Evolutionary conservation across 768 basidiomycete genomes (phyloP), one percentile per base, ranked within the genome.

Genomic region (Naganishia vishniacii): DNA sequence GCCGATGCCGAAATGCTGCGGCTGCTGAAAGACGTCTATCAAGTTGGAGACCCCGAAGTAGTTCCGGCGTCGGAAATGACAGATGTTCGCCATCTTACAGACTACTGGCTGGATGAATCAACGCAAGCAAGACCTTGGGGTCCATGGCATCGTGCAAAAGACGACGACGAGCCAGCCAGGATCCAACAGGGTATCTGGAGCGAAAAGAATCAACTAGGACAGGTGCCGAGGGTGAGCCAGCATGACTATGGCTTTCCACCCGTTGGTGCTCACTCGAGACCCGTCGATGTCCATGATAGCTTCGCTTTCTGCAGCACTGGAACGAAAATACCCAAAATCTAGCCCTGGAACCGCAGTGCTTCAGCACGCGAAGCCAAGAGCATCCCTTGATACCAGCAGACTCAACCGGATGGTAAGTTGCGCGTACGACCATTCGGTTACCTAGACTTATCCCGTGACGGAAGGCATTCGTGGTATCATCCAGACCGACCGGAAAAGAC

Each of bases 401-500:
- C 3, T 28, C 34, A 12, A 20, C 26, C 7, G 65, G 65, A 48
- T 67, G 65, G 65, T 67, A 26, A 18, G 65, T 45, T 28, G 7
- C 28, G 8, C 6, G 25, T 11, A 29, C 15, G 20, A 4, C 13
- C 18, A 44, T 4, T 31, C 41, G 13, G 13, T 13, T 1, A 28
- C 18, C 29, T 29, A 2, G 59, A 8, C 29, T 32, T 49, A 28
- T 12, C 29, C 29, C 23, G 20, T n/a, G 15, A 20, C 28, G 18
- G 7, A 40, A 68, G 67, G 67, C 66, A 69, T 34, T 48, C 68
- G 23, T 77, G 75, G 75, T 59, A 68, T 18, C 75, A 75, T 64
- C 70, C 68, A 1, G 75, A 77, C 34, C 63, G 65, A 47, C 65
- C 62, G 7, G 73, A 77, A 61, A 77, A 77, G 61, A 72, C 73